These are phyloP conservation scores for Rehmannia glutinosa DNA, from an alignment of 257 asterid genomes.

Conservation along the genomic window DNA sequence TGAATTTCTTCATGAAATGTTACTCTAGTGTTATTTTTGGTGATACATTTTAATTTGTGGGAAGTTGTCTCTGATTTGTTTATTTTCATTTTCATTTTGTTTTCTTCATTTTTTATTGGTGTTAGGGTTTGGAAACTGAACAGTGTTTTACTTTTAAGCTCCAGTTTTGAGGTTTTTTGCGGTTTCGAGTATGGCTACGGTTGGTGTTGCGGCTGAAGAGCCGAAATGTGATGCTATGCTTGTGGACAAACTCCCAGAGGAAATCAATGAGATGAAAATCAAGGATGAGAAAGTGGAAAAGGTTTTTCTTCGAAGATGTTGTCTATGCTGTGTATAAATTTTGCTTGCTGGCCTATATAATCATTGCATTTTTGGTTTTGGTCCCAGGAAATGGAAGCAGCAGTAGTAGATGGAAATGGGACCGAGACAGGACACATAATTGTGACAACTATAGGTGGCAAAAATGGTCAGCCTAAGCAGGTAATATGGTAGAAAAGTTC, in stretches of 20 bases:
- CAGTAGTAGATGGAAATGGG: conserved; percentile 87
- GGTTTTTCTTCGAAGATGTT: conserved; percentile 26
- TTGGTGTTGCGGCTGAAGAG: conserved; percentile 45
- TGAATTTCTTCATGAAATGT: neutral
- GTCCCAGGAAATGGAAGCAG: conserved; percentile 82
- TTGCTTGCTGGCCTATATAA: neutral
- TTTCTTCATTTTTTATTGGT: neutral
- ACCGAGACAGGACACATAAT: conserved; percentile 94
- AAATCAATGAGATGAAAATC: conserved; percentile 74
- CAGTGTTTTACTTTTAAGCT: conserved; percentile 6
- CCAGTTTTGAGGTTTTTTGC: neutral
- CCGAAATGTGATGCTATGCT: conserved; percentile 59
- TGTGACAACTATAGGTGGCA: conserved; percentile 91
- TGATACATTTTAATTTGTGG: neutral
- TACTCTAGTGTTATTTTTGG: neutral
- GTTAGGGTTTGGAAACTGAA: conserved; percentile 24
- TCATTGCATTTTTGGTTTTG: neutral
- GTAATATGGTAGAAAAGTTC: conserved; percentile 23
- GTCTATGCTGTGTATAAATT: neutral
- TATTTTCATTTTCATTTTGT: neutral
- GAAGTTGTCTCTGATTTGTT: neutral
- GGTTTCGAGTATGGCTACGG: conserved; percentile 40
- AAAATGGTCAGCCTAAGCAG: conserved; percentile 93
- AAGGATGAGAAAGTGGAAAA: conserved; percentile 78
- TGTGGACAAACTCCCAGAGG: conserved; percentile 69